Conservation (phyloP, 805 yeast genomes). For the Ogataea ganodermae region DNA sequence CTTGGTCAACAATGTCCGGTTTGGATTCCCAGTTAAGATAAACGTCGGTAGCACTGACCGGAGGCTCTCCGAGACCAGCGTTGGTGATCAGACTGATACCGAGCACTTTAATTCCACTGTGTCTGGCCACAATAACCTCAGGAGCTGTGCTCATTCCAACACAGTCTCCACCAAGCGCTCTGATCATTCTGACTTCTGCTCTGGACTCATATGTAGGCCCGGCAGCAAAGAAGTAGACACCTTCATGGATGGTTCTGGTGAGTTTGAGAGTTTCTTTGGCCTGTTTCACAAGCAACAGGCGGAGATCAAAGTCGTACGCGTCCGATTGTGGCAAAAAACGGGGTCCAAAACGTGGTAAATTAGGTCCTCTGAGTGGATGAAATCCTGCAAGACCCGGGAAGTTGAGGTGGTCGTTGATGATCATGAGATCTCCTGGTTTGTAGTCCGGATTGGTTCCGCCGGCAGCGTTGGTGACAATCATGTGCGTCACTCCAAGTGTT, state of each 20-base stretch:
- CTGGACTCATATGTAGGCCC: constrained; percentile 95
- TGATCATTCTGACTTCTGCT: constrained; percentile 83
- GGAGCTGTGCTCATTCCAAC: constrained; percentile 99
- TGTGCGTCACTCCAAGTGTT: constrained; percentile 56
- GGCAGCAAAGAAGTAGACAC: constrained; percentile 78
- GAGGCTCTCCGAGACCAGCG: constrained; percentile 68
- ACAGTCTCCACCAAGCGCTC: constrained; percentile 80
- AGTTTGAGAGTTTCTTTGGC: constrained; percentile 47
- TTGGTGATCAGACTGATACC: constrained; percentile 89
- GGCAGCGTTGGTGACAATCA: constrained; percentile 94
- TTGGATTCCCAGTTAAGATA: constrained; percentile 4
- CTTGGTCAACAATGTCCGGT: constrained; percentile 42
- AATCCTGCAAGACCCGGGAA: constrained; percentile 88
- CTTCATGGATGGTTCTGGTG: constrained; percentile 75
- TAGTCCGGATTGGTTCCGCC: constrained; percentile 76
- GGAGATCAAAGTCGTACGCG: constrained; percentile 77
- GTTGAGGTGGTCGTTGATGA: constrained; percentile 85
- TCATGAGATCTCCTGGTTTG: constrained; percentile 88
- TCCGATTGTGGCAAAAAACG: constrained; percentile 87
- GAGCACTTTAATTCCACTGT: constrained; percentile 76
- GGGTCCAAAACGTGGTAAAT: constrained; percentile 77
- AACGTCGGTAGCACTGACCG: constrained; percentile 64
- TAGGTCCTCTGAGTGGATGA: constrained; percentile 88
- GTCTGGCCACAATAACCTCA: constrained; percentile 91
- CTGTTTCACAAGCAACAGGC: constrained; percentile 59